Base-by-base conservation (phyloP, 2,329 filamentous ascomycete genomes). In the Aspergillus sp. region DNA sequence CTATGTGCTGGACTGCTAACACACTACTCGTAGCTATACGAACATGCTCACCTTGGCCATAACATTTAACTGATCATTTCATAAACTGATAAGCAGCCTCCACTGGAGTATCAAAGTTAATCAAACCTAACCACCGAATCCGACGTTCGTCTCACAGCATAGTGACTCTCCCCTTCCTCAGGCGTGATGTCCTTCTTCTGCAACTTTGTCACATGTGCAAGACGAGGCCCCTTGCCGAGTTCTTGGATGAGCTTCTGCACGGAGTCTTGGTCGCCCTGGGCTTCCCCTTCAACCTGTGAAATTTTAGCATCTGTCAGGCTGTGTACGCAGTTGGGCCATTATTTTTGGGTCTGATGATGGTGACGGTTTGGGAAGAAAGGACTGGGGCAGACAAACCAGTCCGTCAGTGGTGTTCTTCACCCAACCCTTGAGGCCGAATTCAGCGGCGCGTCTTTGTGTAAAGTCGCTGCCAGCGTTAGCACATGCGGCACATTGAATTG, bases 201-300 rank as follows among this genome's bases (percentile, higher is more conserved):
- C 6, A 95, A 71, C 57, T 84, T 83, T 33, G 82, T 81, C 0
- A 97, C 91, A 20, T 79, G 79, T 1, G 90, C 84, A 47, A 81
- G 75, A 1, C 76, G 72, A 0, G 90, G 90, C 0, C 91, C 91
- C 45, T 81, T 78, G 60, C 89, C 79, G 42, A 96, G 72, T 53
- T 88, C 83, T 56, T 85, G 81, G 32, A 95, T 71, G 55, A 96
- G 85, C 47, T 82, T 79, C 45, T 82, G 69, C 22, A 97, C 65
- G 2, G 77, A 69, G 0, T 81, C 77, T 1, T 83, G 76, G 2
- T 79, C 75, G 25, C 89, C 90, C 65, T 97, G 91, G 4, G 85
- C 90, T 70, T 96, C 90, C 22, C 91, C 91, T 62, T 88, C 82
- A 42, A 97, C 90, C 88, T 95, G 55, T 48, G 39, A 25, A 15